A percentile compares a stretch with the other conserved stretches of the same genome.
These are phyloP conservation scores for Solanum rostratum DNA, from an alignment of 257 asterid genomes.

Conservation along the genomic window DNA sequence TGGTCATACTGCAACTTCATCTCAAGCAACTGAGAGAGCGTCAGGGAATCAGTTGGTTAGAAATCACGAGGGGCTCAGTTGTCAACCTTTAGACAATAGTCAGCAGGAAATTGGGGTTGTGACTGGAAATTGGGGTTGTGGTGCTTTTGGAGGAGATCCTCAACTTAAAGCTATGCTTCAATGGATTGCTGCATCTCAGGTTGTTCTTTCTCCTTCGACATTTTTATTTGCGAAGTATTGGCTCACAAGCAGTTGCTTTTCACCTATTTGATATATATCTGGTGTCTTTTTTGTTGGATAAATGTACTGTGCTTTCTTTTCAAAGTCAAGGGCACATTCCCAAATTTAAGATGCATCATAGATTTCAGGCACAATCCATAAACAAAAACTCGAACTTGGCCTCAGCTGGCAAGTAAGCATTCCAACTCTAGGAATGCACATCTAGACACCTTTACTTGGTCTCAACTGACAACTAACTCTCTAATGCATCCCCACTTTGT, in stretches of 20 bases:
- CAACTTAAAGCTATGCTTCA: constrained; percentile 70
- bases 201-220: not conserved
- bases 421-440: no score
- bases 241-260: not conserved
- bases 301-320: not conserved
- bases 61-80: not conserved
- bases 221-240: not conserved
- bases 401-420: no score
- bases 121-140: constrained; percentile 98
- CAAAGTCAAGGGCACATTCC: not conserved
- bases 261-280: not conserved
- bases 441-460: no score
- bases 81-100: not conserved
- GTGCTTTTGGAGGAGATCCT: constrained; percentile 94
- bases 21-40: not conserved
- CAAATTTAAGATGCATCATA: not conserved
- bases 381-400: no score
- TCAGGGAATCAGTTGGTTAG: not conserved
- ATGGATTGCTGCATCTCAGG: constrained; percentile 94
- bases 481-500: no score
- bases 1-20: constrained; percentile 21
- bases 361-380: not conserved
- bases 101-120: constrained; percentile 48
- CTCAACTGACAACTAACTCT: no score
- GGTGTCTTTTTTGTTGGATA: not conserved